phyloP scores from a whole-genome alignment of 768 basidiomycete species.

The Chalciporus piperatus region DNA sequence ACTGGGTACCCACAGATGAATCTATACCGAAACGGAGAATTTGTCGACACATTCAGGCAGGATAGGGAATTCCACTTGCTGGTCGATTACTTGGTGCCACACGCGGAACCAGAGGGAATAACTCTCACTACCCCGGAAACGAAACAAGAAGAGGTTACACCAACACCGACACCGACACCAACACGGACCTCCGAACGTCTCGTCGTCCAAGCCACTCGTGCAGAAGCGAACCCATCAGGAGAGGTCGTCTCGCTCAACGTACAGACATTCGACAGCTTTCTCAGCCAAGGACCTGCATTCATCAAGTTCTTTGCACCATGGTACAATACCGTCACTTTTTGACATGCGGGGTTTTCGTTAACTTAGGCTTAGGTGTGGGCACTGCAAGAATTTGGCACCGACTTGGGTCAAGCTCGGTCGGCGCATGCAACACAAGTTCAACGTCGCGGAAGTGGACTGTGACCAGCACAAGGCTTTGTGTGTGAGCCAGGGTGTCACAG shows the following conservation, averaged over 20 bases:
- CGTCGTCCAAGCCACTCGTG: constrained; percentile 15
- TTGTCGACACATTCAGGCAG: constrained; percentile 54
- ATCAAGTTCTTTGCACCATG: constrained; percentile 92
- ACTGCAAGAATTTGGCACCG: constrained; percentile 93
- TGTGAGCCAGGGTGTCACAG: constrained; percentile 58
- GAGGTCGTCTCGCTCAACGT: constrained; percentile 23
- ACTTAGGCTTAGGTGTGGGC: constrained; percentile 63
- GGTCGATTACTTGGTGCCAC: constrained; percentile 50
- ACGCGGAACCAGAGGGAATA: constrained; percentile 32
- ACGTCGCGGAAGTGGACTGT: constrained; percentile 86
- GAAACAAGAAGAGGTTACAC: constrained; percentile 2
- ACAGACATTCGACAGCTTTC: constrained; percentile 38
- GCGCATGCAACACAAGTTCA: constrained; percentile 66
- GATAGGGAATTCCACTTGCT: constrained; percentile 54
- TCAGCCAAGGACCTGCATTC: constrained; percentile 51
- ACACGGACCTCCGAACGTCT: constrained; percentile 15
- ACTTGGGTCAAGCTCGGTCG: constrained; percentile 74
- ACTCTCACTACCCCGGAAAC: constrained; percentile 5
- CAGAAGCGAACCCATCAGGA: constrained; percentile 24
- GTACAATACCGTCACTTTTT: constrained; percentile 33
- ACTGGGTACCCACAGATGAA: constrained; percentile 74
- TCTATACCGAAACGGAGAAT: constrained; percentile 66
- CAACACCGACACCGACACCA: constrained; percentile 10
- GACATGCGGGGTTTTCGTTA: neutral
- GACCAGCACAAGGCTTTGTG: constrained; percentile 73